Evolutionary conservation across 2,329 filamentous ascomycete genomes (phyloP), one percentile per base, ranked within the genome.

Genomic region (Bipolaris zeicola): DNA sequence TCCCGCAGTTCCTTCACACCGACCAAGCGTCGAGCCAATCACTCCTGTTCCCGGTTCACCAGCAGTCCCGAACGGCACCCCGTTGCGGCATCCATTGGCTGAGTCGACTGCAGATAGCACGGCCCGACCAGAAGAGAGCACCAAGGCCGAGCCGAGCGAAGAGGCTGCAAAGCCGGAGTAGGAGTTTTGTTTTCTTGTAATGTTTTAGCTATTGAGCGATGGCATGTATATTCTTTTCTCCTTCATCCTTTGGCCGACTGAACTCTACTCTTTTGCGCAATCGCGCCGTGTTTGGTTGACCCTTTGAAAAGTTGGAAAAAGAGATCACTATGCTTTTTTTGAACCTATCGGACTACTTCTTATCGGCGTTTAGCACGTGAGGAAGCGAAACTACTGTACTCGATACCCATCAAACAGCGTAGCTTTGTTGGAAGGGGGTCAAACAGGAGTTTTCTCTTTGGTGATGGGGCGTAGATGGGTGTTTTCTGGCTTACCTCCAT

Each of bases 1-100:
- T 20, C 22, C 58, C 28, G 51, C 63, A 28, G 57, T 62, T 1
- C 46, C 67, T 31, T 61, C 66, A 18, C 65, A 67, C 39, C 59
- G 73, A 13, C 73, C 73, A 3, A 76, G 71, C 43, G 72, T 76
- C 2, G 73, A 76, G 58, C 73, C 73, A 2, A 64, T 76, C 1
- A 76, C 73, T 3, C 73, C 73, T 3, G 67, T 74, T 3, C 71
- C 72, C 22, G 71, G 72, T 7, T 74, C 71, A 8, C 72, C 72
- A 33, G 69, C 71, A 5, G 58, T 71, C 7, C 67, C 65, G 38
- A 68, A 58, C n/a, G 64, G 65, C 7, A 65, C 70, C 4, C 64
- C 65, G 7, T 37, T 64, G 13, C 66, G 64, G 22, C 63, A 61
- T 10, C 54, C 67, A 1, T 31, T 65, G 28, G 55, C 60, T 6